These are phyloP conservation scores for Boletellus emodensis DNA, from an alignment of 768 basidiomycete species.

Conservation along the genomic window DNA sequence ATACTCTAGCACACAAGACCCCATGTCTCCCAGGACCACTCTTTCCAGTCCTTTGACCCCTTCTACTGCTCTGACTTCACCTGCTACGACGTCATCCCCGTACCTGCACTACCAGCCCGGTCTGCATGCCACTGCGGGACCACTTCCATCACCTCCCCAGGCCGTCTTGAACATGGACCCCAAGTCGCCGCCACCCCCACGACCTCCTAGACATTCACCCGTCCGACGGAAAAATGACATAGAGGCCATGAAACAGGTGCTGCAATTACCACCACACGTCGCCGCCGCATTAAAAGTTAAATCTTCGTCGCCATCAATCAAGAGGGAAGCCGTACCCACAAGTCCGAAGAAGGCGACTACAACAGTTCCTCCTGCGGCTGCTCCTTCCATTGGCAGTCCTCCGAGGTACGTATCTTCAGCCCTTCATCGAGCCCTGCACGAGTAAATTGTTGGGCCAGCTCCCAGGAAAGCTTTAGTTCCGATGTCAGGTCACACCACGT, in stretches of 20 bases:
- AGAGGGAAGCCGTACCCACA: constrained; percentile 22
- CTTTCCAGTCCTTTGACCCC: constrained; percentile 23
- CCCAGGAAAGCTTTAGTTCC: constrained; percentile 22
- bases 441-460: constrained; percentile 5
- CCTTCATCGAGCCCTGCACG: not conserved
- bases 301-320: constrained; percentile 17
- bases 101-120: constrained; percentile 65
- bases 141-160: constrained; percentile 66
- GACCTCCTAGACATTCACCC: constrained; percentile 61
- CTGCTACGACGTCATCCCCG: constrained; percentile 30
- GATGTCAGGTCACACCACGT: constrained; percentile 28
- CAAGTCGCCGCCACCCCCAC: constrained; percentile 50
- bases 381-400: constrained; percentile 9
- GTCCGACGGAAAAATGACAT: constrained; percentile 45
- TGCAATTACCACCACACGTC: constrained; percentile 58
- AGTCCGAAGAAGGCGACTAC: constrained; percentile 23
- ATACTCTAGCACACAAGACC: constrained; percentile 25
- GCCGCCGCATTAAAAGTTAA: constrained; percentile 36
- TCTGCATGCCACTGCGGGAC: constrained; percentile 67
- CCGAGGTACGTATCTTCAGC: constrained; percentile 15
- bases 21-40: constrained; percentile 25
- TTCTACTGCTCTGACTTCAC: constrained; percentile 27
- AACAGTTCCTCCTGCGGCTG: not conserved
- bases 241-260: constrained; percentile 54
- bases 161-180: constrained; percentile 48